Evolutionary conservation across 2,329 filamentous ascomycete genomes (phyloP), one percentile per base, ranked within the genome.

Genomic region (Pseudocercospora fijiensis): DNA sequence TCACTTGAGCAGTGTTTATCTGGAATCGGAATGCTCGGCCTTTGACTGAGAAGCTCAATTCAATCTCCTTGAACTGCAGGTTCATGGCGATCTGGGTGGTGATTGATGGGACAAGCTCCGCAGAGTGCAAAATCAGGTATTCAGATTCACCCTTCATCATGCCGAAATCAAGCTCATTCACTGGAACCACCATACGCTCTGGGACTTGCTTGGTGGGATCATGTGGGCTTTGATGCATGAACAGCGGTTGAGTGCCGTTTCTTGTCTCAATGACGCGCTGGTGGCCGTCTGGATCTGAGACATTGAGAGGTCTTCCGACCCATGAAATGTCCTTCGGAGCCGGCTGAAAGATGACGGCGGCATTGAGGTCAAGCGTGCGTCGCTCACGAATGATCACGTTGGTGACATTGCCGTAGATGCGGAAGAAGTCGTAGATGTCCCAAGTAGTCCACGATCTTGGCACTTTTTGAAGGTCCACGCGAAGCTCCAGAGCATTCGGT

Each of bases 121-220:
- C 70, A 1, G 79, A 82, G 58, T 83, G 83, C 81, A 90, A 85
- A 8, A 81, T 75, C 73, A 88, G 84, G 81, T 92, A 86, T 0
- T 79, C 78, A 2, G 76, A 78, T 4, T 84, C 81, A 0, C 81
- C 76, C 1, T 82, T 69, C 76, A 86, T 81, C 45, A 86, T 79
- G 0, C 90, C 90, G 68, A 92, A 89, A 18, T 86, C 82, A 1
- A 92, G 71, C 0, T 77, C 56, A 3, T 24, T 20, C 13, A 70
- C 45, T 16, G 67, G 62, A 2, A 74, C 20, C 3, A 27, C 63
- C 55, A 69, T 68, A n/a, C 65, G 63, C 27, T 69, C 62, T 1
- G 66, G 62, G 18, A 70, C 64, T 3, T 33, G 43, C 2, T 57
- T 59, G 16, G 55, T 57, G 5, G 47, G 51, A 11, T 60, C 58